These are phyloP conservation scores for Cymbopogon flexuosus DNA, from an alignment of 202 grass and related monocot species.

Conservation along the genomic window DNA sequence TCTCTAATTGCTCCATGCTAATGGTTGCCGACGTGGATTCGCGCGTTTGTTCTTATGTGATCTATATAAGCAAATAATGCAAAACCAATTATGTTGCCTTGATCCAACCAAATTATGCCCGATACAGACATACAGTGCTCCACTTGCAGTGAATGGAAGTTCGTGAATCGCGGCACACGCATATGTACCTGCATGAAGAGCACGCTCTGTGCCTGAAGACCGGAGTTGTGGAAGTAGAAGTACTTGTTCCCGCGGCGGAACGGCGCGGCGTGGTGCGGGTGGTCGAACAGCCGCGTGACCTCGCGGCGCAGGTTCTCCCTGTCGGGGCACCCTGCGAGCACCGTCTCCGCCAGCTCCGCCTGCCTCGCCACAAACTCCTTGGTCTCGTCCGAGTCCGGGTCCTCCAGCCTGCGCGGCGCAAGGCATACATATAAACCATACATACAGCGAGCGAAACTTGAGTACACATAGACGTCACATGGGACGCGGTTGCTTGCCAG, in stretches of 20 bases:
- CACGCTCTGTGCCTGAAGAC: conserved; percentile 86
- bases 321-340: conserved; percentile 52
- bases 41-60: too few species aligned
- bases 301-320: conserved; percentile 56
- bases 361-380: conserved; percentile 81
- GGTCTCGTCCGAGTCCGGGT: conserved; percentile 75
- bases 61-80: too few species aligned
- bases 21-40: too few species aligned
- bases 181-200: conserved; percentile 84
- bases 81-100: too few species aligned
- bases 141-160: not conserved
- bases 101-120: too few species aligned
- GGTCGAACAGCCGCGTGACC: conserved; percentile 64
- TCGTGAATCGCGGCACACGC: conserved; percentile 20
- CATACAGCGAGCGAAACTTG: not conserved
- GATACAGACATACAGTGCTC: too few species aligned
- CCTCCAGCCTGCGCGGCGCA: conserved; percentile 61
- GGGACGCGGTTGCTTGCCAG: conserved; percentile 39
- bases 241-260: conserved; percentile 75
- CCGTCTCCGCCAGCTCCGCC: conserved; percentile 58
- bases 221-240: conserved; percentile 84
- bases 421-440: not conserved
- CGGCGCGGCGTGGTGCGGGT: conserved; percentile 65
- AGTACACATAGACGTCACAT: not conserved
- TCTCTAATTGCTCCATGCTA: too few species aligned